Evolutionary conservation across 805 yeast species (phyloP), one percentile per base, ranked within the genome.

Genomic region (Starmera pachycereana): DNA sequence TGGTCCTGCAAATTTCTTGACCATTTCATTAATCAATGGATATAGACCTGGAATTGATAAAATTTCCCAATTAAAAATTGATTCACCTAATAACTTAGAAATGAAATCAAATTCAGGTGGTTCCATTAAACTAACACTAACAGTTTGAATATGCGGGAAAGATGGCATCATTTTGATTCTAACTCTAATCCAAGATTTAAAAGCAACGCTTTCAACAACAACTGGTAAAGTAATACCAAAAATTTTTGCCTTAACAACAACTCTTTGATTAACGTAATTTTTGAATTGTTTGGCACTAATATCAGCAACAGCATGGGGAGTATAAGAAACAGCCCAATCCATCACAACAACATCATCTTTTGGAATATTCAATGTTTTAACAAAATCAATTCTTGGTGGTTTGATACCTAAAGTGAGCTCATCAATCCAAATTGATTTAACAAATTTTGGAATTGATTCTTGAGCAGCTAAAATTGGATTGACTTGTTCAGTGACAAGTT

Each of bases 261-360:
- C 70, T 54, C 76, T 76, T 56, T 89, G 95, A 60, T 89, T 88
- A 34, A 88, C 89, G 49, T 77, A 78, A 58, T 79, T 86, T 56
- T 81, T 85, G 60, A 82, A 59, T 61, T 92, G 97, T 53, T 90
- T 85, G 25, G 79, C 77, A 40, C 87, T 86, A 50, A 87, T 66
- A 60, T 92, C 99, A 33, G 82, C 81, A 37, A 76, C 61, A 32
- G 88, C 83, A 61, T 86, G 87, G n/a, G 99, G 98, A 25, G 86
- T 82, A 66, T 89, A 86, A 1, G 96, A 84, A 35, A 83, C 74
- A 33, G 79, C 82, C 97, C 97, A 90, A 62, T 92, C 98, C 96
- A 92, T 92, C 39, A 94, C 96, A 10, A 90, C 94, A 39, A 92
- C 81, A 55, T 90, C 96, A 45, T 82, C 83, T 28, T 77, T 80